These are phyloP conservation scores for Penicillium lividum DNA, from an alignment of 495 filamentous ascomycete genomes.

Conservation along the genomic window DNA sequence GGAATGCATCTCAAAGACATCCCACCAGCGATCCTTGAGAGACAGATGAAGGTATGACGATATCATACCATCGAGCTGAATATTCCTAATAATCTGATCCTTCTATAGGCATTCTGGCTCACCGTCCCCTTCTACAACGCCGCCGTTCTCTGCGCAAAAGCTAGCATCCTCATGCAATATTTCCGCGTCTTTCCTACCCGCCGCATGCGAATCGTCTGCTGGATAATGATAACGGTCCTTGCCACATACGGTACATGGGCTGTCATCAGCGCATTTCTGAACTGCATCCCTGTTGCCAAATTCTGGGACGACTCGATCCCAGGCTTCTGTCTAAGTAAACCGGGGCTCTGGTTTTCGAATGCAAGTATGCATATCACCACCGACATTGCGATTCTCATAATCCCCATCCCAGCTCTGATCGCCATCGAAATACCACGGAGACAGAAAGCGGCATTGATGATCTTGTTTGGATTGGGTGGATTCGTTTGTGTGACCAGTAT, in stretches of 20 bases:
- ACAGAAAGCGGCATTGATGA: conserved; percentile 48
- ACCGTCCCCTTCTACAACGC: conserved; percentile 51
- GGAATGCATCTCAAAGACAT: conserved; percentile 43
- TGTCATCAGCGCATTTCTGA: conserved; percentile 45
- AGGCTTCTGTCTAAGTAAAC: conserved; percentile 42
- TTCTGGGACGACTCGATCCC: conserved; percentile 40
- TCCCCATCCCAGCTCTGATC: conserved; percentile 51
- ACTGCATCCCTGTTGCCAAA: conserved; percentile 49
- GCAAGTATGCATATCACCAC: conserved; percentile 53
- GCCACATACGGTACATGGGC: conserved; percentile 44
- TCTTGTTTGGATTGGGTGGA: conserved; percentile 53
- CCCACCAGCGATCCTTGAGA: conserved; percentile 30
- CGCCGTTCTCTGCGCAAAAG: conserved; percentile 52
- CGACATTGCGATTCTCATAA: conserved; percentile 53
- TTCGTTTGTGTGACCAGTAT: conserved; percentile 52
- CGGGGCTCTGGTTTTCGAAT: conserved; percentile 52
- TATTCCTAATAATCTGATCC: background rate
- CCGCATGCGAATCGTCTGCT: conserved; percentile 43
- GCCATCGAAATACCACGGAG: conserved; percentile 46
- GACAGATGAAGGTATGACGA: conserved; percentile 42
- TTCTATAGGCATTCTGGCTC: conserved; percentile 42
- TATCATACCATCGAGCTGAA: background rate
- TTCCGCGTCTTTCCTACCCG: conserved; percentile 47
- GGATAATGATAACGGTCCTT: conserved; percentile 43
- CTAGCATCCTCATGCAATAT: conserved; percentile 52